Evolutionary conservation across 192 early-diverging fungal genomes (phyloP).

Genomic region (Coemansia sp.): DNA sequence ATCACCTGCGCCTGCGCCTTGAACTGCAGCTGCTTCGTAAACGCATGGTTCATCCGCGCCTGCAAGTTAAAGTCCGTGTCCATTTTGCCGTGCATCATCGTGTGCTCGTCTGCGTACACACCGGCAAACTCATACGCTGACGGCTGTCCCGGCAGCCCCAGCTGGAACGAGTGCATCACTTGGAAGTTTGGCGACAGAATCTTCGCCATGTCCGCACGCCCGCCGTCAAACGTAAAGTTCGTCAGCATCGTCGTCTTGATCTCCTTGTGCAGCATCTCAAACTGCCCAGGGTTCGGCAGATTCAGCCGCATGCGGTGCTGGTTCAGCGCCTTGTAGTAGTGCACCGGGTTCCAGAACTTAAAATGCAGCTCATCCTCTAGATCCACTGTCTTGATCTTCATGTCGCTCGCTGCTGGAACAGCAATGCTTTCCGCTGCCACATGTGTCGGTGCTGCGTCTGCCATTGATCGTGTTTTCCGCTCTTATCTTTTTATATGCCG

Average conservation of each 20-base stretch:
- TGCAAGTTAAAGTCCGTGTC: constrained; percentile 88
- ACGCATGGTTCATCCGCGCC: constrained; percentile 78
- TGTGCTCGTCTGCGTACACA: constrained; percentile 76
- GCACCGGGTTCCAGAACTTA: constrained; percentile 55
- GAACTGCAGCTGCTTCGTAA: constrained; percentile 66
- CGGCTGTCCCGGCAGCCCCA: constrained; percentile 78
- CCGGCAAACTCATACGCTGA: constrained; percentile 91
- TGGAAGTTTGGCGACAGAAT: constrained; percentile 94
- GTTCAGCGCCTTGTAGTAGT: constrained; percentile 51
- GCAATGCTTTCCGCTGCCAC: constrained; percentile 8
- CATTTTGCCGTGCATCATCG: constrained; percentile 89
- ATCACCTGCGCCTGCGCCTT: constrained; percentile 70
- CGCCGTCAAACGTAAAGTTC: constrained; percentile 91
- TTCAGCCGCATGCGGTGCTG: constrained; percentile 49
- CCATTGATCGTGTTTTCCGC: constrained; percentile 16
- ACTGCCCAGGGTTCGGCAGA: constrained; percentile 51
- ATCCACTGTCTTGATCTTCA: constrained; percentile 30
- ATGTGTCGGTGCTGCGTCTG: constrained; percentile 24
- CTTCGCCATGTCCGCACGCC: constrained; percentile 89
- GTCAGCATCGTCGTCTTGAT: constrained; percentile 72
- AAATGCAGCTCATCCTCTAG: constrained; percentile 53
- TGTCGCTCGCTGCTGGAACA: constrained; percentile 19
- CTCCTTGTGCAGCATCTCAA: constrained; percentile 47
- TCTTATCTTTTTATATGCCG: constrained; percentile 6
- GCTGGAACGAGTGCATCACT: constrained; percentile 86